Percentiles rank a stretch among this genome's conserved stretches.
Evolutionary conservation across 768 basidiomycete species (phyloP).

Genomic region (Termitomyces sp.): DNA sequence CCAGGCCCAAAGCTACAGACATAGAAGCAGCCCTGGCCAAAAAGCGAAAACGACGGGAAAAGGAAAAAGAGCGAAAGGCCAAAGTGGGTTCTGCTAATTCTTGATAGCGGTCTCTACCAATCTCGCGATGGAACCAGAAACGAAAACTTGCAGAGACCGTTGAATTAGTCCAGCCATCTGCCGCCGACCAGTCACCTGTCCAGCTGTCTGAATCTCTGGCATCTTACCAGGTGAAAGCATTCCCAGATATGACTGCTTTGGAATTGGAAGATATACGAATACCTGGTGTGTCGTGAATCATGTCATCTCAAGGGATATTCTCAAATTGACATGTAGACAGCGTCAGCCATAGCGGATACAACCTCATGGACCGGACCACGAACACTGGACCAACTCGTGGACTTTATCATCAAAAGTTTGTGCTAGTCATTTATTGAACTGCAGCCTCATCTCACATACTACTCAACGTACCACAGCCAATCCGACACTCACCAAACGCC

Average conservation of each 20-base stretch:
- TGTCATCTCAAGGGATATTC: constrained; percentile 20
- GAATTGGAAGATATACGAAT: constrained; percentile 79
- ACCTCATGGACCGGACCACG: constrained; percentile 65
- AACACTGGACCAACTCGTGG: constrained; percentile 62
- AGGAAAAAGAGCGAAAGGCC: constrained; percentile 65
- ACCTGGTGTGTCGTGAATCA: constrained; percentile 46
- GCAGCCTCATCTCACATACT: neutral
- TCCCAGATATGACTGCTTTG: constrained; percentile 61
- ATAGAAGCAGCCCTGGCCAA: constrained; percentile 32
- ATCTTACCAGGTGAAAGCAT: constrained; percentile 62
- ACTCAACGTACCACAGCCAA: constrained; percentile 37
- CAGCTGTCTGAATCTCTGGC: constrained; percentile 59
- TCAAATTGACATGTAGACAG: constrained; percentile 55
- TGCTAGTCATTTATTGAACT: neutral
- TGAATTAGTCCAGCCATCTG: constrained; percentile 34
- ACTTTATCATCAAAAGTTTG: constrained; percentile 74
- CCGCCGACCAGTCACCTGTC: constrained; percentile 52
- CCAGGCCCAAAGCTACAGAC: constrained; percentile 7
- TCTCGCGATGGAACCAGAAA: constrained; percentile 39
- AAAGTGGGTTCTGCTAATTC: constrained; percentile 40
- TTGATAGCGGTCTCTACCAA: neutral
- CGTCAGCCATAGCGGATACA: constrained; percentile 69
- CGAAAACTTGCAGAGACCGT: constrained; percentile 48
- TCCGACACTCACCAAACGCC: constrained; percentile 60
- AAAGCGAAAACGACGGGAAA: constrained; percentile 69